Percentiles rank a stretch among this genome's conserved stretches.
Conservation (phyloP, 192 early-diverging fungal genomes). For the Coemansia sp. region DNA sequence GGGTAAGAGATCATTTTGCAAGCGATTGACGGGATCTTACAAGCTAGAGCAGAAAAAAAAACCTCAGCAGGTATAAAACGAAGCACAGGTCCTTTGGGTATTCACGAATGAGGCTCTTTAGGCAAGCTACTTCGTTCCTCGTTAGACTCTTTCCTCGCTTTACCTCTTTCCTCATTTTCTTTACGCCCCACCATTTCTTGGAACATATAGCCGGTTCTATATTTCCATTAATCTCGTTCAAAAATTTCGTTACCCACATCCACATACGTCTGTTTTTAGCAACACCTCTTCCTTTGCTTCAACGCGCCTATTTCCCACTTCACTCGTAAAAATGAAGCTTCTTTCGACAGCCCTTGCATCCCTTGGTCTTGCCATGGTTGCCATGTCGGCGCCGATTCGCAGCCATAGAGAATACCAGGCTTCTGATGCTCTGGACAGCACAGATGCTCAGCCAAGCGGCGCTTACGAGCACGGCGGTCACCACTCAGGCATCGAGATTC, state of each 20-base stretch:
- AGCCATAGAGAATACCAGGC: not conserved
- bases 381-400: slow-evolving; percentile 10
- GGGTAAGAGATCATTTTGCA: not conserved
- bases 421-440: not conserved
- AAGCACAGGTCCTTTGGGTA: not conserved
- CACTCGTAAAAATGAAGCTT: slow-evolving; percentile 4
- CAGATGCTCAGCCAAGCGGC: not conserved
- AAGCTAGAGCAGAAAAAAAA: not conserved
- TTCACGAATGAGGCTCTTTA: not conserved
- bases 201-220: slow-evolving; percentile 3
- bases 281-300: not conserved
- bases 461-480: not conserved
- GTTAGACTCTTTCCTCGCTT: not conserved
- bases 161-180: not conserved
- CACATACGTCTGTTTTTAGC: not conserved
- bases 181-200: not conserved
- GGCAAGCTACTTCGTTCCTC: slow-evolving; percentile 1
- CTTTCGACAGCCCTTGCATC: not conserved
- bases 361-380: slow-evolving; percentile 8
- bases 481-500: not conserved
- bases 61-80: not conserved
- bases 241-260: not conserved
- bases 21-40: too few species aligned
- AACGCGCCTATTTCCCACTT: too few species aligned
- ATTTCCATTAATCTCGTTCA: not conserved